Evolutionary conservation across 176 grass and related monocot species (phyloP), one percentile per base, ranked within the genome.

Genomic region (Panicum miliaceum): DNA sequence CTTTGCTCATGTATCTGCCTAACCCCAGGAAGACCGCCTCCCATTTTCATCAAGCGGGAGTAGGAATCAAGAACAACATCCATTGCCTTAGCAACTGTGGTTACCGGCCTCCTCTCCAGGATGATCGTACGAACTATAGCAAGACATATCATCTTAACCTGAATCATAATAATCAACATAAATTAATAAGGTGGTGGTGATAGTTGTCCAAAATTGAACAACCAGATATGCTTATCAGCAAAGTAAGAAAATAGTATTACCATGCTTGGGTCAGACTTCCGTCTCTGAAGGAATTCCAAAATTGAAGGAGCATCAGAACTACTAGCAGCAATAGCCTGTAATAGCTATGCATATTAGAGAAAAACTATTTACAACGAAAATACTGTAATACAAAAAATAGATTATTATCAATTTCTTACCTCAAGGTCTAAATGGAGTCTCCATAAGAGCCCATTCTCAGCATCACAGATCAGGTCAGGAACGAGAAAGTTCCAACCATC

Each of bases 261-360:
- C 89, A 70, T 89, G 62, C 53, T 89, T 11, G 90, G 77, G 67
- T 95, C 87, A 75, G 69, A 95, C 62, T 87, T 93, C 62, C 93
- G 84, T 83, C 88, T 92, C 68, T 94, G 96, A 85, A 98, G 92
- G 68, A 98, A 98, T 83, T 98, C 93, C 73, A 98, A 82, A 88
- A 89, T 80, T 41, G 83, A 95, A 71, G 96, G 91, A 83, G 94
- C 83, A 27, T 98, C 96, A 84, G 96, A 98, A 54, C 93, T 95
- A 87, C 96, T 98, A 61, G 96, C 83, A 85, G 96, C 78, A 79
- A 98, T 95, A 77, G 96, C 89, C 96, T 98, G 73, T 36, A 58
- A 86, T 84, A 84, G 61, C 1, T 45, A 84, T 73, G 19, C 25
- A 68, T 73, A 73, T 83, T 65, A 79, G 73, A 66, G 25, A 47